phyloP scores from a whole-genome alignment of 169 alveolate species.

The Eimeria necatrix region DNA sequence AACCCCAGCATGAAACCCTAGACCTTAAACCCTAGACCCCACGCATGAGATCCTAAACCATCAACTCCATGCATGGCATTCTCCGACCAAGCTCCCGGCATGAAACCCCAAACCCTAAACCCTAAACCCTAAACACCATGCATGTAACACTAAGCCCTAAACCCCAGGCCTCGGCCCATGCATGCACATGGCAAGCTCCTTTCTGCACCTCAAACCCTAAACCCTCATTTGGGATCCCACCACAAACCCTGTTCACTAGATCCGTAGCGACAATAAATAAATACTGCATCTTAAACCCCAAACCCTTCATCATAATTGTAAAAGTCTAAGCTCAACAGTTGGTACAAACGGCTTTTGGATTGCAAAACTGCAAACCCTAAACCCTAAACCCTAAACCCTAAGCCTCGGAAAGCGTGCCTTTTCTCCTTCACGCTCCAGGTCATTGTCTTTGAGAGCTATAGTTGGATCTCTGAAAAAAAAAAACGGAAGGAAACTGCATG shows the following conservation, averaged over 20 bases:
- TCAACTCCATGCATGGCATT: not conserved
- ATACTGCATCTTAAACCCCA: too few species aligned
- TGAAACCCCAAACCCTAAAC: constrained; percentile 29
- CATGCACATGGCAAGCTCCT: too few species aligned
- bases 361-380: not conserved
- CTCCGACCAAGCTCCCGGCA: too few species aligned
- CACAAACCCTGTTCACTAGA: too few species aligned
- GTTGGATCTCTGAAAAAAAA: constrained; percentile 46
- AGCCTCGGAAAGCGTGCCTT: not conserved
- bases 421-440: constrained; percentile 38
- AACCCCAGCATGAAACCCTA: constrained; percentile 14
- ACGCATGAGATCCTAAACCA: not conserved
- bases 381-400: constrained; percentile 2
- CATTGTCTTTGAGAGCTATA: constrained; percentile 44
- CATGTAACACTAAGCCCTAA: not conserved
- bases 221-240: not conserved
- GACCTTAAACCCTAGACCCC: constrained; percentile 10
- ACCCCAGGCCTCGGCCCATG: not conserved
- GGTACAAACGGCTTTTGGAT: not conserved
- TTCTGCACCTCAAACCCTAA: not conserved
- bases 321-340: too few species aligned
- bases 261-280: too few species aligned
- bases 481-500: not conserved
- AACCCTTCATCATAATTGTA: too few species aligned
- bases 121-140: constrained; percentile 19